Conservation (phyloP, 345 rosid species). For the Arabis alpina region DNA sequence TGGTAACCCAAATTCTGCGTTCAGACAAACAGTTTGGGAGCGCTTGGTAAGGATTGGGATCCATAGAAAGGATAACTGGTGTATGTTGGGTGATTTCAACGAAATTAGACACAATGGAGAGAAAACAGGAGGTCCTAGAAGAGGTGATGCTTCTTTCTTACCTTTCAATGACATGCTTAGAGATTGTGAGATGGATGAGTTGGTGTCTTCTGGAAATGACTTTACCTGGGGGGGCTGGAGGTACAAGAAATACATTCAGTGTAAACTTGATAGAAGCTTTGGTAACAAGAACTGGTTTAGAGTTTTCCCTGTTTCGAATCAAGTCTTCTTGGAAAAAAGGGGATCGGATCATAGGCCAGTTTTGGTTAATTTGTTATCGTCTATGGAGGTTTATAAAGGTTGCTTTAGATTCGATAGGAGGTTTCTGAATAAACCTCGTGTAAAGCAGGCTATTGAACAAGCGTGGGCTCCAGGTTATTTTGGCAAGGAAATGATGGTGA, state of each 20-base stretch:
- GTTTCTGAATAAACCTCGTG: not conserved
- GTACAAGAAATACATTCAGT: not conserved
- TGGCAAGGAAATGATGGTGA: too few relatives aligned
- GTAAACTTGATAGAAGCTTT: not conserved
- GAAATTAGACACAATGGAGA: not conserved
- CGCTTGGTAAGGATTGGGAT: rapidly evolving
- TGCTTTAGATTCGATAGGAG: not conserved
- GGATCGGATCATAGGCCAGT: not conserved
- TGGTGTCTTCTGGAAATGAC: not conserved
- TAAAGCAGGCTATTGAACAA: not conserved
- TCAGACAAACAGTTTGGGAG: not conserved
- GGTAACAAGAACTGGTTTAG: not conserved
- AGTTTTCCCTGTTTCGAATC: rapidly evolving
- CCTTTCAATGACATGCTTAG: too few relatives aligned
- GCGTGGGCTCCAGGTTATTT: not conserved
- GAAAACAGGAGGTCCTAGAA: too few relatives aligned
- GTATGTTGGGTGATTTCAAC: not conserved
- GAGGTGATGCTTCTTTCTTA: rapidly evolving
- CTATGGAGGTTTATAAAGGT: rapidly evolving
- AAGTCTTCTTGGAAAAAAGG: too few relatives aligned
- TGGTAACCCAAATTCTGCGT: rapidly evolving
- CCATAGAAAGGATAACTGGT: not conserved
- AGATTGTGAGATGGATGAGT: not conserved
- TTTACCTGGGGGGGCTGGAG: not conserved
- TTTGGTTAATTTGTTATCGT: rapidly evolving